These are phyloP conservation scores for Tolypocladium tropicale DNA, from an alignment of 2,329 filamentous ascomycete species.

Conservation along the genomic window DNA sequence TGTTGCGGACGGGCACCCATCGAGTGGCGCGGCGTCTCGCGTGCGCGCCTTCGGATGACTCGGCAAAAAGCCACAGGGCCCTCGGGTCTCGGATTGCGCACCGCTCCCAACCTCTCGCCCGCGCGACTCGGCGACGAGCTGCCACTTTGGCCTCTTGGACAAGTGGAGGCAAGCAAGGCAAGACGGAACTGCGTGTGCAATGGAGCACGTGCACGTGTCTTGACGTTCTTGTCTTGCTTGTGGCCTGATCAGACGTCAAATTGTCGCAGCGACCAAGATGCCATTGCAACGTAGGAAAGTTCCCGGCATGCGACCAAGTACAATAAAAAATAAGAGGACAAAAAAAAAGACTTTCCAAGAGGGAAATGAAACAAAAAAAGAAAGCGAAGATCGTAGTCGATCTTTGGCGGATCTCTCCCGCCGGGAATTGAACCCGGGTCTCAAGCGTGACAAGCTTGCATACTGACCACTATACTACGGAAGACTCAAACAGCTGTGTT, in stretches of 20 bases:
- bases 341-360: background rate
- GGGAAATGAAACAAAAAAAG: conserved; percentile 2
- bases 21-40: too few relatives aligned
- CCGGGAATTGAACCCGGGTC: conserved; percentile 14
- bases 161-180: background rate
- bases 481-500: conserved; percentile 11
- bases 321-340: conserved; percentile 2
- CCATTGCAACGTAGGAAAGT: background rate
- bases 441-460: conserved; percentile 14
- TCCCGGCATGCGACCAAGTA: background rate
- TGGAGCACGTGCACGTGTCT: background rate
- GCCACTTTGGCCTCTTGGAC: too few relatives aligned
- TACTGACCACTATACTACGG: conserved; percentile 23
- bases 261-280: too few relatives aligned
- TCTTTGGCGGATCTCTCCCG: conserved; percentile 8
- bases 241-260: too few relatives aligned
- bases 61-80: background rate
- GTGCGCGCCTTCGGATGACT: background rate
- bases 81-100: background rate
- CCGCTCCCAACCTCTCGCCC: background rate
- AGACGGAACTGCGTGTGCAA: background rate
- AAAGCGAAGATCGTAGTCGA: background rate
- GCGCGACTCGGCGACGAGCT: too few relatives aligned
- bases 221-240: too few relatives aligned
- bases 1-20: too few relatives aligned